Percentiles rank a stretch among this genome's conserved stretches.
phyloP scores from a whole-genome alignment of 73 alveolate genomes.

The Stentor roeselii region DNA sequence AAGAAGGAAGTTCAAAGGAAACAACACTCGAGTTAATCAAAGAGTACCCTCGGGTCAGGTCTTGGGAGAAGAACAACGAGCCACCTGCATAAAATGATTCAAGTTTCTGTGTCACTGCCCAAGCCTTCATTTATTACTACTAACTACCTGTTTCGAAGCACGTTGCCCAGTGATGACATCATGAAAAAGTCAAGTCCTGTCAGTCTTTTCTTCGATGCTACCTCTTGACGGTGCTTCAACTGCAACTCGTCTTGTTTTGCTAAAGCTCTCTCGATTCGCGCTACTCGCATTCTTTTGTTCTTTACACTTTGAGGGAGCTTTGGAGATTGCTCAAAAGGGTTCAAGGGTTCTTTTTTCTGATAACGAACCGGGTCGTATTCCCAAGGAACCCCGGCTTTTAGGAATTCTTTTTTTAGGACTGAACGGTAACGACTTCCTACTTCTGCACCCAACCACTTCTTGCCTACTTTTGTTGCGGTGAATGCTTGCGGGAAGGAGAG shows the following conservation, averaged over 20 bases:
- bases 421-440: slow-evolving; percentile 37
- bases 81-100: not conserved
- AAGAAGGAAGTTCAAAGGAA: not conserved
- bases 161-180: not conserved
- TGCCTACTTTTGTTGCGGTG: not conserved
- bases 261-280: slow-evolving; percentile 37
- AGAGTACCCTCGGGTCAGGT: not conserved
- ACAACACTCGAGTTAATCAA: not conserved
- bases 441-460: slow-evolving; percentile 45
- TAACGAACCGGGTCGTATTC: slow-evolving; percentile 44
- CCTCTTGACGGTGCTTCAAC: slow-evolving; percentile 42
- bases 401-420: slow-evolving; percentile 42
- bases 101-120: not conserved
- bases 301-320: not conserved
- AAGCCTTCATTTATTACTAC: not conserved
- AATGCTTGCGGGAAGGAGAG: not conserved
- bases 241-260: slow-evolving; percentile 39
- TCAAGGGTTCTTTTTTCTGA: slow-evolving; percentile 29
- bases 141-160: not conserved
- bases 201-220: slow-evolving; percentile 28
- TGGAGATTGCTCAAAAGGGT: slow-evolving; percentile 36
- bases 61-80: not conserved
- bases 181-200: slow-evolving; percentile 41
- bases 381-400: slow-evolving; percentile 71
- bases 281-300: slow-evolving; percentile 36